Base-by-base conservation (phyloP, 2,329 filamentous ascomycete genomes). In the Boeremia lycopersici region DNA sequence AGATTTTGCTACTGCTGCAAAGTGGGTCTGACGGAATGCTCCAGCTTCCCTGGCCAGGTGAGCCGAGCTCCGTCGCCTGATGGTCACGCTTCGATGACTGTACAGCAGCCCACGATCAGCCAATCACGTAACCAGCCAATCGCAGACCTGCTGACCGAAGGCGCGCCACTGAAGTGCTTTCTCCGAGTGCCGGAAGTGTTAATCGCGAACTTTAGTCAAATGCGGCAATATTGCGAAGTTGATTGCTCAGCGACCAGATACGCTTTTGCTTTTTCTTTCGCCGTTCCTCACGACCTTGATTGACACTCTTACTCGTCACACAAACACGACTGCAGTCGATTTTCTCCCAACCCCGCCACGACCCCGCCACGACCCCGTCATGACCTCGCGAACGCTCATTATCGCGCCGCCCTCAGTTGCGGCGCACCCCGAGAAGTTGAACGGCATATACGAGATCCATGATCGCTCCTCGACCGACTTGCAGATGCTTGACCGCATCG, bases 401-500 rank as follows among this genome's bases (percentile, higher is more conserved):
- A 87, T 98, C 58, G 92, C 93, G 29, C 93, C 95, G 48, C 93
- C 95, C 11, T 96, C 92, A 23, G 85, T 98, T 67, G 89, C 95
- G 63, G 86, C 91, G 50, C 89, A 96, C 76, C 90, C 93, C 64
- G 88, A 91, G 63, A 86, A 86, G 67, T 83, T 98, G 62, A 84
- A 86, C 61, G 79, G 81, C 63, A 81, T 95, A 59, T 85, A 96
- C 68, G 81, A 86, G 55, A 80, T 86, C 53, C 87, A 91, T 78
- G 87, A 95, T 74, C 88, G 91, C 71, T 79, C 83, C 60, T 81
- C 84, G 40, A 93, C 92, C 59, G 95, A 99, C 72, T 82, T 99
- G 48, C 95, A 98, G 76, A 99, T 99, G 95, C 89, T 99, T 58
- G 95, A 99, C 78, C 91, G 95, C 46, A 84, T 99, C 35, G 86